Percentiles rank a stretch among this genome's conserved stretches.
phyloP scores from a whole-genome alignment of 805 yeast species.

The Priceomyces melissophilus region DNA sequence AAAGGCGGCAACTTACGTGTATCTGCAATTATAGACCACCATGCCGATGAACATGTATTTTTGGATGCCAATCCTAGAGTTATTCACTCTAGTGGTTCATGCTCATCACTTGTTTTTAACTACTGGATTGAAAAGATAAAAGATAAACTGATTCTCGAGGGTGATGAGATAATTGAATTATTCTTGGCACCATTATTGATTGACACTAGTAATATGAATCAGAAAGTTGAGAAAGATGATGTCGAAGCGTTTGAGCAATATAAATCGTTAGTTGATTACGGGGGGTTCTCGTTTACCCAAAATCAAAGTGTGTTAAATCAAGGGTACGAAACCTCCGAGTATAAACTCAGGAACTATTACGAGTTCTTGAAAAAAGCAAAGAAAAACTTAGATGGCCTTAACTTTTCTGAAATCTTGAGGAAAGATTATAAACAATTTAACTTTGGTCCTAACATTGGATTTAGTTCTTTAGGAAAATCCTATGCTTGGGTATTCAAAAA shows the following conservation, averaged over 20 bases:
- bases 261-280: slow-evolving; percentile 13
- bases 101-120: slow-evolving; percentile 68
- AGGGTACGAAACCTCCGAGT: neutral
- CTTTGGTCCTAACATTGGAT: slow-evolving; percentile 52
- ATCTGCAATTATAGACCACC: slow-evolving; percentile 80
- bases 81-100: slow-evolving; percentile 67
- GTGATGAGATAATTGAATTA: slow-evolving; percentile 40
- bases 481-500: slow-evolving; percentile 47
- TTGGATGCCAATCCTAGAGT: slow-evolving; percentile 57
- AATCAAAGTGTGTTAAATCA: neutral
- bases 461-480: slow-evolving; percentile 70
- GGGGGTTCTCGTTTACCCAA: neutral
- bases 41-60: slow-evolving; percentile 61
- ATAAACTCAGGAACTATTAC: slow-evolving; percentile 13
- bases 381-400: slow-evolving; percentile 58
- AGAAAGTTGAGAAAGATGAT: slow-evolving; percentile 64
- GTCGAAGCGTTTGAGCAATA: slow-evolving; percentile 40
- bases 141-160: slow-evolving; percentile 12
- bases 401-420: slow-evolving; percentile 57
- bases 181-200: slow-evolving; percentile 66
- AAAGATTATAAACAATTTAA: slow-evolving; percentile 83
- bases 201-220: slow-evolving; percentile 69
- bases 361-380: slow-evolving; percentile 46
- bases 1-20: slow-evolving; percentile 19
- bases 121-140: slow-evolving; percentile 45